Evolutionary conservation across 306 rosid genomes (phyloP).

Genomic region (Hippophae tibetana): DNA sequence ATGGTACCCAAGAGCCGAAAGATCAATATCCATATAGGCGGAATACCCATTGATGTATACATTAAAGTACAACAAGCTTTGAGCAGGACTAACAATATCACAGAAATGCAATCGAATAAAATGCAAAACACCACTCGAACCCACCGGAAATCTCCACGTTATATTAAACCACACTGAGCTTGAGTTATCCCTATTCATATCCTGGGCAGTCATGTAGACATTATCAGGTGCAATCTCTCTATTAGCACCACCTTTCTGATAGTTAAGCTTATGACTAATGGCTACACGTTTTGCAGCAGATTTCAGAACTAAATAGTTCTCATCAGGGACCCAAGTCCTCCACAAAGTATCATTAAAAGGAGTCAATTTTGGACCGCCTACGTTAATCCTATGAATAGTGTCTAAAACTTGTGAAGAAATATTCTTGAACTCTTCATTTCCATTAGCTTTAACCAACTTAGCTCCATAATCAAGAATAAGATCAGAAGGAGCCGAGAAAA

Average conservation of each 20-base stretch:
- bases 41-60: constrained; percentile 67
- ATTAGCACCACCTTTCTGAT: constrained; percentile 52
- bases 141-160: constrained; percentile 72
- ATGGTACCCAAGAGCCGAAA: constrained; percentile 49
- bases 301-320: constrained; percentile 51
- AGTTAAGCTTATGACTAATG: constrained; percentile 52
- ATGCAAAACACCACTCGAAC: constrained; percentile 29
- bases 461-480: constrained; percentile 62
- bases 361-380: constrained; percentile 67
- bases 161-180: constrained; percentile 50
- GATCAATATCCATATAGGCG: constrained; percentile 73
- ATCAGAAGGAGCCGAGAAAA: constrained; percentile 69
- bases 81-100: constrained; percentile 66
- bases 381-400: constrained; percentile 70
- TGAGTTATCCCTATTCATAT: constrained; percentile 60
- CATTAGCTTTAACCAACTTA: constrained; percentile 42
- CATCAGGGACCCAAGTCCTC: constrained; percentile 96
- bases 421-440: constrained; percentile 38
- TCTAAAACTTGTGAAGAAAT: constrained; percentile 60
- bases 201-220: constrained; percentile 83
- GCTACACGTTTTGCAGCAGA: constrained; percentile 53
- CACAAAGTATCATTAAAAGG: constrained; percentile 89
- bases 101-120: constrained; percentile 87
- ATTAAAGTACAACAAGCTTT: constrained; percentile 62
- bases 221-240: constrained; percentile 72